A percentile compares a stretch with the other conserved stretches of the same genome.
These are phyloP conservation scores for Coleophoma cylindrospora DNA, from an alignment of 2,329 filamentous ascomycete genomes.

Conservation along the genomic window DNA sequence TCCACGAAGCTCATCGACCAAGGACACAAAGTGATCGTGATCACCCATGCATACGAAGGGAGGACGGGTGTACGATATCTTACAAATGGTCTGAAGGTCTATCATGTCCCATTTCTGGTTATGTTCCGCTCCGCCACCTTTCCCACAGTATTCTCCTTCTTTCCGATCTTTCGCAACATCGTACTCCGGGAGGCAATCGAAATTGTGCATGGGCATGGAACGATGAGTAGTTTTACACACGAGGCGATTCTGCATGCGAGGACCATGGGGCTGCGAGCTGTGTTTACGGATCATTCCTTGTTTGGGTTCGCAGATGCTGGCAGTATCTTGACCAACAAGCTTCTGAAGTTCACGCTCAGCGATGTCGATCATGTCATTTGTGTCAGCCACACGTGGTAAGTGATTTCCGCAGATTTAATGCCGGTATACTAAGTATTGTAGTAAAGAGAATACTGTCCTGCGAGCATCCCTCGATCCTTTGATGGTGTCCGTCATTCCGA, in stretches of 20 bases:
- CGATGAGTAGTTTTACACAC: slow-evolving; percentile 86
- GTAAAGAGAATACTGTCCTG: slow-evolving; percentile 96
- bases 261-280: slow-evolving; percentile 93
- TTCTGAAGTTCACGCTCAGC: slow-evolving; percentile 91
- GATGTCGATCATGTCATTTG: slow-evolving; percentile 98
- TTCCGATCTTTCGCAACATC: slow-evolving; percentile 95
- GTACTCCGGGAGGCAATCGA: slow-evolving; percentile 91
- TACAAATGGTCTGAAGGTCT: slow-evolving; percentile 97
- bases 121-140: slow-evolving; percentile 93
- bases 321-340: slow-evolving; percentile 94
- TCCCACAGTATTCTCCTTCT: slow-evolving; percentile 97
- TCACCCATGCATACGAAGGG: slow-evolving; percentile 91
- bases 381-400: slow-evolving; percentile 93
- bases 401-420: background rate
- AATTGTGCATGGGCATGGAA: slow-evolving; percentile 97
- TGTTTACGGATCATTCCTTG: slow-evolving; percentile 95
- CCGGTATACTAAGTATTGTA: slow-evolving; percentile 31
- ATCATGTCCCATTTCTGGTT: slow-evolving; percentile 92
- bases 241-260: slow-evolving; percentile 92
- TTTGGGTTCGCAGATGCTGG: slow-evolving; percentile 96
- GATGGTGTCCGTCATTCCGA: slow-evolving; percentile 97
- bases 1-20: slow-evolving; percentile 95
- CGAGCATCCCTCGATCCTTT: slow-evolving; percentile 90
- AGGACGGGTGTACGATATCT: slow-evolving; percentile 90
- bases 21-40: slow-evolving; percentile 95